Evolutionary conservation across 2,329 filamentous ascomycete species (phyloP).

Genomic region (Neocucurbitaria cava): DNA sequence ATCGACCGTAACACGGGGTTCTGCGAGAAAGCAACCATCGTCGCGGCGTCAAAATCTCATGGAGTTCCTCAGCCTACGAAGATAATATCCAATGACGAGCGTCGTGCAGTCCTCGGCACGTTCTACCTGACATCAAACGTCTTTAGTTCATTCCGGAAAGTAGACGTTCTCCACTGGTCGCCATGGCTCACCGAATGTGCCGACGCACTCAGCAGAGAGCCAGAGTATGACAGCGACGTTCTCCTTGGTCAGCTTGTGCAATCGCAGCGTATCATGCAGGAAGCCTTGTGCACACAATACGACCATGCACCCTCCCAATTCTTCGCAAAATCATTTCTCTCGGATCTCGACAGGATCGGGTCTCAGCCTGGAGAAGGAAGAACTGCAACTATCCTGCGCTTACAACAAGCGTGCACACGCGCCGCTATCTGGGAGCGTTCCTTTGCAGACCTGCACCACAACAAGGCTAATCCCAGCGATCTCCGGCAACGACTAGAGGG

Average conservation of each 20-base stretch:
- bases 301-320: not conserved
- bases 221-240: constrained; percentile 1
- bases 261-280: constrained; percentile 3
- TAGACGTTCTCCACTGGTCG: constrained; percentile 3
- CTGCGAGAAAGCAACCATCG: not conserved
- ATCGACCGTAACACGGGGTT: not conserved
- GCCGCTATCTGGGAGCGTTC: constrained; percentile 6
- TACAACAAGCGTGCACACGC: constrained; percentile 4
- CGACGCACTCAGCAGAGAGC: not conserved
- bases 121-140: constrained; percentile 9
- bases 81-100: constrained; percentile 10
- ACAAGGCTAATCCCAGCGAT: not conserved
- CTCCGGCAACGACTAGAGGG: not conserved
- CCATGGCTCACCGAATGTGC: constrained; percentile 4
- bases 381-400: not conserved
- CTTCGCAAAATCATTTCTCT: not conserved
- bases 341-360: not conserved
- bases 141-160: constrained; percentile 2
- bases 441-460: not conserved
- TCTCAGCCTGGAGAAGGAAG: not conserved
- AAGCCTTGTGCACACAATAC: not conserved
- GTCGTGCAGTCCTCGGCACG: constrained; percentile 8
- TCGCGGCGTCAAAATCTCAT: not conserved
- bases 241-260: not conserved
- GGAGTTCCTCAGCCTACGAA: constrained; percentile 6